Evolutionary conservation across 2,329 filamentous ascomycete genomes (phyloP).

Genomic region (Fusarium nelsonii): DNA sequence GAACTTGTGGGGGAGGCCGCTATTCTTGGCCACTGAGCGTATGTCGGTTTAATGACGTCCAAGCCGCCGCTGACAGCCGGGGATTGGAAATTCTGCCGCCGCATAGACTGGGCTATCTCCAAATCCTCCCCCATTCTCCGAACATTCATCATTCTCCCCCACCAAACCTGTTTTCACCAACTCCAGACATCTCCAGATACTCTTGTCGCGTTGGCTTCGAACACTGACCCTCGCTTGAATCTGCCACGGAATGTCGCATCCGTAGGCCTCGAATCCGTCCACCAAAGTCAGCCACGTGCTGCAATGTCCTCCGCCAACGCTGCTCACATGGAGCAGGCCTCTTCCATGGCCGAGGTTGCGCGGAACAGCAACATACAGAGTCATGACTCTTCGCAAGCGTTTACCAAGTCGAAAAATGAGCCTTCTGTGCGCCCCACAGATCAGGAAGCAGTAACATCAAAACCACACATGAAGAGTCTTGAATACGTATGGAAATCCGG

Average conservation of each 20-base stretch:
- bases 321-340: conserved; percentile 68
- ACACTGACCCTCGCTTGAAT: conserved; percentile 3
- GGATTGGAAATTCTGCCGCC: conserved; percentile 46
- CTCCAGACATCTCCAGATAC: neutral
- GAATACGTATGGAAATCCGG: conserved; percentile 89
- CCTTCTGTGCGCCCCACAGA: conserved; percentile 63
- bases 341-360: conserved; percentile 67
- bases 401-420: conserved; percentile 48
- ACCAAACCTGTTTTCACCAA: conserved; percentile 22
- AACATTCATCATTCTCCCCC: conserved; percentile 24
- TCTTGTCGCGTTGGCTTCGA: conserved; percentile 19
- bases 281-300: conserved; percentile 45
- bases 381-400: conserved; percentile 42
- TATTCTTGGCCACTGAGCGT: conserved; percentile 25
- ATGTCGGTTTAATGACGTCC: conserved; percentile 48
- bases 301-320: conserved; percentile 68
- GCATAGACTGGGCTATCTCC: conserved; percentile 33
- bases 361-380: conserved; percentile 51
- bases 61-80: conserved; percentile 44
- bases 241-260: conserved; percentile 46
- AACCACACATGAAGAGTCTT: conserved; percentile 71
- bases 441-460: conserved; percentile 58
- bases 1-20: conserved; percentile 32
- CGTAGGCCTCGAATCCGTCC: conserved; percentile 33
- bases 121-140: conserved; percentile 37